Percentiles rank a stretch among this genome's conserved stretches.
Evolutionary conservation across 345 rosid genomes (phyloP).

Genomic region (Raphanus raphanistrum): DNA sequence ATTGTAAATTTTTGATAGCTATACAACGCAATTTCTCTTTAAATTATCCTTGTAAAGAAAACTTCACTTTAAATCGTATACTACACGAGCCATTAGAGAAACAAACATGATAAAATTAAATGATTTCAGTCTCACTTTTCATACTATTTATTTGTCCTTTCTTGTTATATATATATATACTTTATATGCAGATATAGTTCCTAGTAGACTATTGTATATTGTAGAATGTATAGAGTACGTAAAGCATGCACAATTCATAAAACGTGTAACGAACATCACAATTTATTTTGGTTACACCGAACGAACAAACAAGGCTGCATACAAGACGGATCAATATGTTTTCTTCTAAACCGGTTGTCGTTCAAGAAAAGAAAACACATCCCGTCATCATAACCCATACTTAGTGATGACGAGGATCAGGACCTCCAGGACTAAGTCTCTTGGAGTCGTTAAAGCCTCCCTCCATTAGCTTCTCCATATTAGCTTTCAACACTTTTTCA

Average conservation of each 20-base stretch:
- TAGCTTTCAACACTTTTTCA: slow-evolving; percentile 45
- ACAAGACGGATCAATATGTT: slow-evolving; percentile 6
- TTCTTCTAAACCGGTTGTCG: slow-evolving; percentile 25
- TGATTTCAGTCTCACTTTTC: not conserved
- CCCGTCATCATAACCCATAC: no score
- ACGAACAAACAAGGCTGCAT: slow-evolving; percentile 13
- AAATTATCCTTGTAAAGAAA: no score
- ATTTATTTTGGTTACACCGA: slow-evolving; percentile 2
- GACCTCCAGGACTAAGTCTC: slow-evolving; percentile 68
- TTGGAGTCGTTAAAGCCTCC: slow-evolving; percentile 37
- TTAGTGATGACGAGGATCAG: slow-evolving; percentile 66
- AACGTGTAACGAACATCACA: not conserved
- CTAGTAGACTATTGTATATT: not conserved
- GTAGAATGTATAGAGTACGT: not conserved
- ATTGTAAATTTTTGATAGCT: no score
- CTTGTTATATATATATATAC: not conserved
- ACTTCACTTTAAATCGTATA: slow-evolving; percentile 4
- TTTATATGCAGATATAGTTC: not conserved
- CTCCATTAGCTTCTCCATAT: slow-evolving; percentile 44
- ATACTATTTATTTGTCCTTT: slow-evolving; percentile 7
- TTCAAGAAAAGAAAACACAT: slow-evolving; percentile 15
- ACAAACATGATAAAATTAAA: slow-evolving; percentile 17
- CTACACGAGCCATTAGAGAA: slow-evolving; percentile 21
- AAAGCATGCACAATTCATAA: not conserved
- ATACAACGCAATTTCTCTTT: no score